Base-by-base conservation (phyloP, 257 asterid species). In the Cordia subcordata region DNA sequence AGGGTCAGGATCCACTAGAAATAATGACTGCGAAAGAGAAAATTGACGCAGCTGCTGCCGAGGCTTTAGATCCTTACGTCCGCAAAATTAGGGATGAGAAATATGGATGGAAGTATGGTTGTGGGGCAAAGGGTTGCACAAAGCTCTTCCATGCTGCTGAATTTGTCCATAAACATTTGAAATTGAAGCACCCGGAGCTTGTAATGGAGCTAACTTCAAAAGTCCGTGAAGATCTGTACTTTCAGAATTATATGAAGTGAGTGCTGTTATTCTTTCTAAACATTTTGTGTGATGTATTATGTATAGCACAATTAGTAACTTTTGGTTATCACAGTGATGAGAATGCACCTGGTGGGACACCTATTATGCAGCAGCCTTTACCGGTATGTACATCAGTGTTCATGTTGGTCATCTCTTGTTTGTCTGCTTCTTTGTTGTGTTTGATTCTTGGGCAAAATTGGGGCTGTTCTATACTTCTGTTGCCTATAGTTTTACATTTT, bases 121-220 rank as follows among this genome's bases (percentile, higher is more conserved):
- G 99, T 76, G 99, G 99, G 69, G 99, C 99, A 55, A 93, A 93
- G 79, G 99, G 99, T 53, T 93, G 99, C 62, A 89, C 99, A n/a
- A 93, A 93, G 77, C 95, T 93, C 73, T 93, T 93, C 73, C 99
- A 93, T 71, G 97, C 99, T 27, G 69, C 95, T 8, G 99, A 93
- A 81, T 93, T 86, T 58, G 99, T 93, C 40, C 86, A 79, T 62
- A 93, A 93, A 58, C 99, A 93, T 78, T 81, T 93, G 35, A 93
- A 93, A 82, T 75, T 93, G 83, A 93, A 93, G 74, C 99, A 93
- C 66, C 71, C 92, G 12, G 99, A 93, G 33, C 84, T 86, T 55
- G 84, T 81, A 53, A 58, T 77, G 75, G 99, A 93, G 53, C 64
- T 78, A 60, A 86, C 91, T 17, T 68, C 88, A 16, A 93, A 93